These are phyloP conservation scores for Diplodia intermedia DNA, from an alignment of 2,329 filamentous ascomycete species.

Conservation along the genomic window DNA sequence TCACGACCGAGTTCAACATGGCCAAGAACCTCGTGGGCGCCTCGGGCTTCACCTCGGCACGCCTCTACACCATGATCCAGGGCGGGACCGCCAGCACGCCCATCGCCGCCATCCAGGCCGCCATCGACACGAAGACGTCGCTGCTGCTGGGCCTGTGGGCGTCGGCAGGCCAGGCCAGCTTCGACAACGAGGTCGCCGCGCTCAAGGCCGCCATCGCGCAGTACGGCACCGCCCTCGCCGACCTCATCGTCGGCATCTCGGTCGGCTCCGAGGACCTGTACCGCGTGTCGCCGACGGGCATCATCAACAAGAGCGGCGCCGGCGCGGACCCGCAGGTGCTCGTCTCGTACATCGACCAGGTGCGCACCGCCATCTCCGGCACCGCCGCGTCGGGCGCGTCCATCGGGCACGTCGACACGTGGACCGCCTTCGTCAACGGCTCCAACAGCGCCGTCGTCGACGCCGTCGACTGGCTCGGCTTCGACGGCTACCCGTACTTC, in stretches of 20 bases:
- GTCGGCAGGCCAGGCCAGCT: constrained; percentile 67
- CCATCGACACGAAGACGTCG: constrained; percentile 78
- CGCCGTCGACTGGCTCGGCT: constrained; percentile 77
- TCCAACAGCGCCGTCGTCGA: constrained; percentile 75
- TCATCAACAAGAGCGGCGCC: constrained; percentile 65
- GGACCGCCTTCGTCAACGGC: constrained; percentile 72
- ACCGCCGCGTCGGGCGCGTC: constrained; percentile 65
- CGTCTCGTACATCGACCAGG: constrained; percentile 72
- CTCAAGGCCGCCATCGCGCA: constrained; percentile 71
- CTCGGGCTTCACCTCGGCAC: constrained; percentile 70
- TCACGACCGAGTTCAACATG: constrained; percentile 72
- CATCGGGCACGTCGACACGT: constrained; percentile 89
- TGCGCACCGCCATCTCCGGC: constrained; percentile 67
- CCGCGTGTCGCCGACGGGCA: constrained; percentile 69
- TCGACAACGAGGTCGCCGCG: constrained; percentile 77
- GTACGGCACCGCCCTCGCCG: constrained; percentile 71
- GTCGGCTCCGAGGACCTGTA: constrained; percentile 81
- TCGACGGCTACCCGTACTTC: constrained; percentile 87
- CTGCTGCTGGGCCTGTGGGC: constrained; percentile 86
- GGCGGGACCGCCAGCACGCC: constrained; percentile 67
- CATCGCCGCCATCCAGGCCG: constrained; percentile 77
- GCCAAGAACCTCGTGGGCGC: constrained; percentile 70
- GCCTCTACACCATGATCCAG: constrained; percentile 80
- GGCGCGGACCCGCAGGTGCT: constrained; percentile 70
- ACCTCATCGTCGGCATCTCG: constrained; percentile 79